Conservation (phyloP, 2,329 filamentous ascomycete genomes). For the Monilinia aucupariae region DNA sequence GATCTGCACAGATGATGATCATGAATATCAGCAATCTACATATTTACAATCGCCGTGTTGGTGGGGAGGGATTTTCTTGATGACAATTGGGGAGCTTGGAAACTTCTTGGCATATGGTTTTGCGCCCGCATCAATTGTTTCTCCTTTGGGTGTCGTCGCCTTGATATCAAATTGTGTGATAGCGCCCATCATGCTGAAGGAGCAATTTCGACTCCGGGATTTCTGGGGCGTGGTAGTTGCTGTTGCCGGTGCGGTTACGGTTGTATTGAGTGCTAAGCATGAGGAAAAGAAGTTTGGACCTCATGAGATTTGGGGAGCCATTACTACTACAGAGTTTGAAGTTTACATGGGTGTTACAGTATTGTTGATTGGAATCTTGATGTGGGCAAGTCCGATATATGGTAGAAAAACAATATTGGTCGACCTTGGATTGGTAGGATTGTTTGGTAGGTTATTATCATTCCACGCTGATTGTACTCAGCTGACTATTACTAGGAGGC, state of each 20-base stretch:
- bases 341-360: conserved; percentile 78
- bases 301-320: conserved; percentile 82
- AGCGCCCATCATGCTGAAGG: conserved; percentile 88
- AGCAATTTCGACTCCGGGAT: conserved; percentile 78
- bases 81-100: conserved; percentile 86
- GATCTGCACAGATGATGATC: conserved; percentile 37
- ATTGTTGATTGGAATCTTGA: conserved; percentile 66
- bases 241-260: conserved; percentile 80
- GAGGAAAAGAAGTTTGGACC: conserved; percentile 89
- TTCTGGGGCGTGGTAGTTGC: conserved; percentile 84
- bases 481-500: conserved; percentile 53
- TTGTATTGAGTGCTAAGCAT: conserved; percentile 84
- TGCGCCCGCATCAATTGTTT: conserved; percentile 94
- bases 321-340: conserved; percentile 83
- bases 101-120: conserved; percentile 98
- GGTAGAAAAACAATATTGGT: conserved; percentile 85
- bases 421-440: conserved; percentile 83
- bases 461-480: background rate
- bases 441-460: conserved; percentile 65
- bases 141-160: conserved; percentile 92
- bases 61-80: conserved; percentile 91
- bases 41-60: conserved; percentile 92
- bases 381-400: conserved; percentile 77
- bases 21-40: conserved; percentile 44
- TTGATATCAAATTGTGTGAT: conserved; percentile 96